phyloP scores from a whole-genome alignment of 148 eudicot genomes.

The Rhododendron molle region DNA sequence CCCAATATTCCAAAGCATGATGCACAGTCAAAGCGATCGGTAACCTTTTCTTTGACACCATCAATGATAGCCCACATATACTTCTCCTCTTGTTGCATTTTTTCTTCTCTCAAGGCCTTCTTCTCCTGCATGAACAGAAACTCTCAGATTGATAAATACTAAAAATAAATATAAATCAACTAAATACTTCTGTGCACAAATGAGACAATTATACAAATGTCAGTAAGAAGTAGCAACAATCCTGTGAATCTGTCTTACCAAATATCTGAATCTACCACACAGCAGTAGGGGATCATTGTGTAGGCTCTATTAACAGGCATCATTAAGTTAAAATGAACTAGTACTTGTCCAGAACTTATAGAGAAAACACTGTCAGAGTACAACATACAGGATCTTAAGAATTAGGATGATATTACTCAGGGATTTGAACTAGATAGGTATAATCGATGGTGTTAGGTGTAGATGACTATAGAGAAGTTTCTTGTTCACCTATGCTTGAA shows the following conservation, averaged over 20 bases:
- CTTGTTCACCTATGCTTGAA: not conserved
- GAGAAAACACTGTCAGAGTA: not conserved
- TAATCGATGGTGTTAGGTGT: not conserved
- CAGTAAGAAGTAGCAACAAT: not conserved
- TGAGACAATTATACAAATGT: not conserved
- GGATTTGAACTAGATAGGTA: not conserved
- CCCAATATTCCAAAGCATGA: not conserved
- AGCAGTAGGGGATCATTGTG: not conserved
- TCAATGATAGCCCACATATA: conserved; percentile 97
- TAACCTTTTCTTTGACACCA: conserved; percentile 96
- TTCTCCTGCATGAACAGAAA: conserved; percentile 68
- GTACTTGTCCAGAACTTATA: not conserved
- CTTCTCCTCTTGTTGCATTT: conserved; percentile 86
- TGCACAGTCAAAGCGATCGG: not conserved
- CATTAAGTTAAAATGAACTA: not conserved
- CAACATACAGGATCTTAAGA: not conserved
- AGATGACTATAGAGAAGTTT: not conserved
- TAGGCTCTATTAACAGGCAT: not conserved
- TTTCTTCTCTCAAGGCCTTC: conserved; percentile 91
- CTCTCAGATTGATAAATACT: conserved; percentile 7
- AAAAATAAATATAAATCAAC: not conserved
- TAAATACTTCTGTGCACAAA: not conserved
- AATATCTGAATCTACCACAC: not conserved
- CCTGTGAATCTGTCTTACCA: not conserved
- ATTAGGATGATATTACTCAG: not conserved